A percentile compares a stretch with the other conserved stretches of the same genome.
Evolutionary conservation across 2,329 filamentous ascomycete genomes (phyloP).

Genomic region (Pseudogymnoascus sp.): DNA sequence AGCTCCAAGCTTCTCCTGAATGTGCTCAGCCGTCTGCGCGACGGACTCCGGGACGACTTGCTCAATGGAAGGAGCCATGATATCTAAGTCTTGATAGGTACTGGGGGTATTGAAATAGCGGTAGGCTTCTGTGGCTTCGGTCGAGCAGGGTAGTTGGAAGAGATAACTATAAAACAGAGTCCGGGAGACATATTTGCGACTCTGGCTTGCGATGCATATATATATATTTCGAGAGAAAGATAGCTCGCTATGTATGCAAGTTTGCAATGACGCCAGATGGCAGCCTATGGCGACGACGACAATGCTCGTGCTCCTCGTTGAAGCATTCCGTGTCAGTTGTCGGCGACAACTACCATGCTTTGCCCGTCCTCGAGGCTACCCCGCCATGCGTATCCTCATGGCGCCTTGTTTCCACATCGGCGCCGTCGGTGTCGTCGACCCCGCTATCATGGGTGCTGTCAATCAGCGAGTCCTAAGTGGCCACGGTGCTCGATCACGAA

Average conservation of each 20-base stretch:
- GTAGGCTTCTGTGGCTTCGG: conserved; percentile 4
- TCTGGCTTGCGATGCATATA: conserved; percentile 1
- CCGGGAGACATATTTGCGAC: conserved; percentile 5
- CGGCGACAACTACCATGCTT: conserved; percentile 3
- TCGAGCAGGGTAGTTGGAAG: background rate
- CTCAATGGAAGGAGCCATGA: conserved; percentile 2
- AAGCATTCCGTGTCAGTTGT: background rate
- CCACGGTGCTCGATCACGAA: background rate
- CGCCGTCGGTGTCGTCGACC: background rate
- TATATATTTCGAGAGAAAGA: conserved; percentile 2
- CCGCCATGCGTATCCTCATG: background rate
- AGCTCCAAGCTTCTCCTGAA: conserved; percentile 21
- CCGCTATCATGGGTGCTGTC: background rate
- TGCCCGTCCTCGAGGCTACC: background rate
- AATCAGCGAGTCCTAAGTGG: conserved; percentile 8
- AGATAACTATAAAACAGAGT: conserved; percentile 7
- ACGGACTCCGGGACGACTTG: conserved; percentile 18
- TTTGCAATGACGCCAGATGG: background rate
- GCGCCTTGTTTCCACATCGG: conserved; percentile 1
- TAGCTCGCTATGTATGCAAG: background rate
- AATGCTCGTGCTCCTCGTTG: background rate
- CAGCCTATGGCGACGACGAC: background rate
- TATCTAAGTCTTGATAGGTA: conserved; percentile 3
- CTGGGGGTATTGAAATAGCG: background rate
- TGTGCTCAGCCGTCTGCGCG: conserved; percentile 17